phyloP scores from a whole-genome alignment of 495 filamentous ascomycete species.

The Xylaria palmicola region DNA sequence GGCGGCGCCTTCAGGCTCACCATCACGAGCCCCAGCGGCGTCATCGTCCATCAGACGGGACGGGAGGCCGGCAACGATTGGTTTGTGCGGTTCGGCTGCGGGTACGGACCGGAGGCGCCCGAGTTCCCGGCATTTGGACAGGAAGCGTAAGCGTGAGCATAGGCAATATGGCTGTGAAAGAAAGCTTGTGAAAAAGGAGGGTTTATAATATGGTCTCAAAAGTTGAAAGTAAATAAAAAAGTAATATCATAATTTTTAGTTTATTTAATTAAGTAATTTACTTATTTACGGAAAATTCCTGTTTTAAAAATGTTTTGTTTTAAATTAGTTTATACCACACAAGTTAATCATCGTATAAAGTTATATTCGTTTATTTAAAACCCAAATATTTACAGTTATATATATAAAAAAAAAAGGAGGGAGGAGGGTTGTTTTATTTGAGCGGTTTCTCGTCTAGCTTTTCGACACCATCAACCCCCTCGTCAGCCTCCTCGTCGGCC shows the following conservation, averaged over 20 bases:
- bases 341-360: no score
- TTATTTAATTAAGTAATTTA: no score
- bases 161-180: no score
- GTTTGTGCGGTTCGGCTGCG: constrained; percentile 15
- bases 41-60: constrained; percentile 17
- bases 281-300: no score
- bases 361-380: background rate
- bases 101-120: constrained; percentile 1
- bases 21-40: constrained; percentile 20
- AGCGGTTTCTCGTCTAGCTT: constrained; percentile 13
- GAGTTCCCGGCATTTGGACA: constrained; percentile 13
- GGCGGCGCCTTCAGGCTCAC: constrained; percentile 15
- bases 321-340: no score
- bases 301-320: no score
- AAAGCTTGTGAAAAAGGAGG: no score
- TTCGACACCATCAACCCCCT: constrained; percentile 38
- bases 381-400: background rate
- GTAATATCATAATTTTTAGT: no score
- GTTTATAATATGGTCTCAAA: no score
- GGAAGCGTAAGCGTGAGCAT: no score
- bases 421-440: constrained; percentile 1
- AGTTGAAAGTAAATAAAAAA: no score
- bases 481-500: constrained; percentile 37
- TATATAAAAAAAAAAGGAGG: background rate
- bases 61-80: constrained; percentile 13